A percentile compares a stretch with the other conserved stretches of the same genome.
These are phyloP conservation scores for Hypocreales sp. DNA, from an alignment of 2,329 filamentous ascomycete genomes.

Conservation along the genomic window DNA sequence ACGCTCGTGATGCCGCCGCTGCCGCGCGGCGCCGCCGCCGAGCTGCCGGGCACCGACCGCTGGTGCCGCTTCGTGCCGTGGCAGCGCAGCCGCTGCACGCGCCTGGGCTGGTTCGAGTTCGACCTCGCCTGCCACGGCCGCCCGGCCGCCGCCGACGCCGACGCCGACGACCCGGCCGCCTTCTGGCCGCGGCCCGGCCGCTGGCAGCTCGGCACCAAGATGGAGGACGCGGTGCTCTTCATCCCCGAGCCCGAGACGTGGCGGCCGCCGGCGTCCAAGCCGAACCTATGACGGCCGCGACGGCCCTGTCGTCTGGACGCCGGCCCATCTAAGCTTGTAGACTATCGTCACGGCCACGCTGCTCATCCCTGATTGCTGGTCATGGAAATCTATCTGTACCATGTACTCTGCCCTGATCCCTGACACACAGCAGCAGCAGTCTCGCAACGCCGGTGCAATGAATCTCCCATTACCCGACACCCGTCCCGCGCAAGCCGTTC, in stretches of 20 bases:
- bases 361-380: not conserved
- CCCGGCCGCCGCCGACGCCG: slow-evolving; percentile 2
- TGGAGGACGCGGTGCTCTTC: slow-evolving; percentile 17
- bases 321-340: not conserved
- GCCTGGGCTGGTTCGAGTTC: slow-evolving; percentile 33
- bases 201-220: slow-evolving; percentile 26
- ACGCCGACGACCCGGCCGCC: slow-evolving; percentile 16
- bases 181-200: slow-evolving; percentile 30
- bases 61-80: slow-evolving; percentile 25
- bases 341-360: not conserved
- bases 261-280: slow-evolving; percentile 2
- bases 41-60: slow-evolving; percentile 27
- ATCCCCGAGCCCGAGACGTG: slow-evolving; percentile 14
- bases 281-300: not conserved
- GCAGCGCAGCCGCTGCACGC: slow-evolving; percentile 14
- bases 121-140: slow-evolving; percentile 24
- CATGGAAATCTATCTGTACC: slow-evolving; percentile 1
- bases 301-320: not conserved
- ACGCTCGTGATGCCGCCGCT: slow-evolving; percentile 33
- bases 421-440: no score
- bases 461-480: no score
- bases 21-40: slow-evolving; percentile 22
- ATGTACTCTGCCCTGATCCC: no score
- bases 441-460: no score
- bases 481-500: no score